Base-by-base conservation (phyloP, 2,329 filamentous ascomycete genomes). In the Taxawa tesnikishii region DNA sequence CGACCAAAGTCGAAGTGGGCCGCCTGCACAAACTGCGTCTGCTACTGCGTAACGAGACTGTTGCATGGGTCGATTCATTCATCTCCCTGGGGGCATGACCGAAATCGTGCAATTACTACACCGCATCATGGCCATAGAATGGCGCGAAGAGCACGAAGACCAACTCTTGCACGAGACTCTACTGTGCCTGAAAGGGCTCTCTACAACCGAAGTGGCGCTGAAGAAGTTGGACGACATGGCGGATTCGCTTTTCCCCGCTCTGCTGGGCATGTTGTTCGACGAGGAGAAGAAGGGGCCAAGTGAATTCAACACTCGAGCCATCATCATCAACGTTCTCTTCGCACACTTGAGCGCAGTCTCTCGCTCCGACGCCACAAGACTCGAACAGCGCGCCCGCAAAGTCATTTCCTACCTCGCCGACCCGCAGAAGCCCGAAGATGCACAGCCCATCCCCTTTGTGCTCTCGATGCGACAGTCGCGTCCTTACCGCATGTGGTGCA, bases 101-200 rank as follows among this genome's bases (percentile, higher is more conserved):
- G 84, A 94, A 55, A 82, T 96, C 40, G 80, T 94, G 21, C 75
- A 73, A 24, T 62, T 96, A 33, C 65, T 96, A 29, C 79, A 93
- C 55, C 75, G 88, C n/a, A 93, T 88, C 46, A 85, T 94, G 71
- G 80, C 80, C 31, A 78, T 98, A 19, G 90, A 96, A 55, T 98
- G 90, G 88, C 83, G 87, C 49, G 90, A 94, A 65, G 90, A 96
- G 47, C 88, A 96, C 48, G 90, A 96, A 58, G 90, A 96, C 51
- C 79, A 79, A 7, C 68, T 98, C 23, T 70, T 98, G 5, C 88
- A 96, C 49, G 90, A 98, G 58, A 79, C 84, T 17, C 67, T 98
- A 30, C 71, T 94, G 26, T 96, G 90, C 49, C 68, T 98, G 42
- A 98, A 98, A 58, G 90, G 83, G 1, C 69, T 96, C 3, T 93